Base-by-base conservation (phyloP, 441 rosid species). In the Erodium chrysanthum region DNA sequence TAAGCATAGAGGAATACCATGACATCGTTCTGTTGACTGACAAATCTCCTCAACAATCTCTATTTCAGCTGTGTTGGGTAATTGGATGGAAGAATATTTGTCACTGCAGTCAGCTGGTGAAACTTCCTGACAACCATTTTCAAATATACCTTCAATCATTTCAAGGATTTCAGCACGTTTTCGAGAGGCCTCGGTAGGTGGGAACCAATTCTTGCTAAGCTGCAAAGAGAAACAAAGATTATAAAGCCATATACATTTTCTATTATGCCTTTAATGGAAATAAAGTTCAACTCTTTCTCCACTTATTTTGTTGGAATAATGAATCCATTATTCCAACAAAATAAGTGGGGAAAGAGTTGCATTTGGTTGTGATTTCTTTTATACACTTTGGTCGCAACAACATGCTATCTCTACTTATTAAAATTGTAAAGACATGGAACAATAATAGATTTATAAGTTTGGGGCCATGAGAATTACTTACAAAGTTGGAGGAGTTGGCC, bases 141-240 rank as follows among this genome's bases (percentile, higher is more conserved):
- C 74, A 37, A 76, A 72, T 75, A 90, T 76, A 76, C 76, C 80
- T 72, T 70, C 77, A 67, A 90, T 80, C 75, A 90, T 70, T 68
- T 73, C 77, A 63, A 69, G 76, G 71, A 90, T 84, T 71, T 29
- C 70, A 58, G 40, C 48, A 74, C 95, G 89, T 78, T 90, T 90
- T 69, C 67, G 63, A 65, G 88, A 86, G 74, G 91, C 97, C 72
- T 90, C 97, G 6, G 50, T 75, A 11, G 93, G 84, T 46, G 75
- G 80, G 82, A 91, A 91, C 96, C 97, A 91, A 66, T 84, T 72
- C 81, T 60, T 74, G 44, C 66, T 80, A 76, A 91, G 96, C 97
- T 88, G 88, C 37, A 63, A 62, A 12, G 11, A 15, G 11, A 31
- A 63, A 15, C 33, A 31, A 31, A 58, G 20, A 58, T 6, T 20